Evolutionary conservation across 208 protist species (phyloP).

Genomic region (Leishmania tarentolae): DNA sequence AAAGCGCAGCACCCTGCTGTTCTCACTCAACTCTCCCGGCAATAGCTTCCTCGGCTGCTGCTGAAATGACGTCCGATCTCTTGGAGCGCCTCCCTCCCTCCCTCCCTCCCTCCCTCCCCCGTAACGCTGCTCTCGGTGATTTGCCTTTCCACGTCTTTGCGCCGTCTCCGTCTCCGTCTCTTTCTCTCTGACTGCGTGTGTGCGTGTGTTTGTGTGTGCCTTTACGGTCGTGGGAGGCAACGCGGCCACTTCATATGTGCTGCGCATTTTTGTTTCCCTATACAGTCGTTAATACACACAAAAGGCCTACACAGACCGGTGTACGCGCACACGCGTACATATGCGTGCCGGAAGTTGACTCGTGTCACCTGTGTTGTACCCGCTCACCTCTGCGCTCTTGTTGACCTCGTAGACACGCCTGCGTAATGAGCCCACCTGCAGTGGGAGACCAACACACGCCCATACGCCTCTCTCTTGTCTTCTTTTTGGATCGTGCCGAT

Average conservation of each 20-base stretch:
- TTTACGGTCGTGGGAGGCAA: neutral
- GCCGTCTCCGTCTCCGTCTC: neutral
- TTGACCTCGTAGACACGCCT: neutral
- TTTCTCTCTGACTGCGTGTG: neutral
- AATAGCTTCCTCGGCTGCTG: neutral
- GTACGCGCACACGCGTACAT: neutral
- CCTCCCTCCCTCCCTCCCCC: neutral
- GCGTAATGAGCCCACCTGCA: neutral
- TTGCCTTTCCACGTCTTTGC: neutral
- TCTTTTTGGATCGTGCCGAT: neutral
- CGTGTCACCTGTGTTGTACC: neutral
- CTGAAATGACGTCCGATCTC: neutral
- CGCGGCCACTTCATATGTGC: neutral
- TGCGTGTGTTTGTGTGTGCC: too few species aligned
- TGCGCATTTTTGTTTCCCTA: neutral
- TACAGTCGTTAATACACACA: neutral
- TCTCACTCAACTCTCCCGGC: neutral
- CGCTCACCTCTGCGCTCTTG: neutral
- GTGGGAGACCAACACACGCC: neutral
- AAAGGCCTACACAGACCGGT: neutral
- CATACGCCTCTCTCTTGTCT: neutral
- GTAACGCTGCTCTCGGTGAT: too few species aligned
- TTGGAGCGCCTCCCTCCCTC: neutral
- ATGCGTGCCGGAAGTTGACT: neutral
- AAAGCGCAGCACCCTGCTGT: neutral